These are phyloP conservation scores for Astrocystis sublimbata DNA, from an alignment of 495 filamentous ascomycete genomes.

Conservation along the genomic window DNA sequence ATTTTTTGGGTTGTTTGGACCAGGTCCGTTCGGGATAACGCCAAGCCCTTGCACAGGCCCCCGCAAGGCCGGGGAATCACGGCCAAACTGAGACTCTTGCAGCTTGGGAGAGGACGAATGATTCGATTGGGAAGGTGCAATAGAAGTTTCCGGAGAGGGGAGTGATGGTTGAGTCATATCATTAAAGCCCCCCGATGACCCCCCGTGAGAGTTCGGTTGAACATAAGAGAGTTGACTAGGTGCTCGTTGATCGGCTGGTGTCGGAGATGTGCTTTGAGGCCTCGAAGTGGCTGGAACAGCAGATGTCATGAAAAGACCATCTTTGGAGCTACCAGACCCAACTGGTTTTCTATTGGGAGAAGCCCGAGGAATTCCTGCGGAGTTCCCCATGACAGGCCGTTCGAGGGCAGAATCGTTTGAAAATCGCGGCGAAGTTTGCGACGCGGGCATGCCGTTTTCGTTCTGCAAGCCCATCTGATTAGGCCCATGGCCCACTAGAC, in stretches of 20 bases:
- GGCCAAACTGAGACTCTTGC: slow-evolving; percentile 7
- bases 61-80: slow-evolving; percentile 1
- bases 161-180: slow-evolving; percentile 30
- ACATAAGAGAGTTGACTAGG: slow-evolving; percentile 28
- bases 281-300: slow-evolving; percentile 6
- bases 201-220: slow-evolving; percentile 29
- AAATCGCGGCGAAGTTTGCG: slow-evolving; percentile 19
- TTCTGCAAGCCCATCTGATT: neutral
- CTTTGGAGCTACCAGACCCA: slow-evolving; percentile 21
- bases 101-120: slow-evolving; percentile 13
- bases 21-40: slow-evolving; percentile 7
- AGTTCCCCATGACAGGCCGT: slow-evolving; percentile 4
- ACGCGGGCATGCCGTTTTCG: neutral
- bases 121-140: slow-evolving; percentile 21
- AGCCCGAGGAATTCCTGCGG: slow-evolving; percentile 8
- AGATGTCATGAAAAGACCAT: slow-evolving; percentile 18
- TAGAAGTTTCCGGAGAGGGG: slow-evolving; percentile 27
- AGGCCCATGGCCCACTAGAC: neutral
- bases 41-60: slow-evolving; percentile 6
- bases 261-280: slow-evolving; percentile 14
- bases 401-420: slow-evolving; percentile 22
- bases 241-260: slow-evolving; percentile 18
- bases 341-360: slow-evolving; percentile 34
- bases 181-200: slow-evolving; percentile 25
- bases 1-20: neutral